Evolutionary conservation across 441 rosid species (phyloP).

Genomic region (Euphorbia schlechtendalii): DNA sequence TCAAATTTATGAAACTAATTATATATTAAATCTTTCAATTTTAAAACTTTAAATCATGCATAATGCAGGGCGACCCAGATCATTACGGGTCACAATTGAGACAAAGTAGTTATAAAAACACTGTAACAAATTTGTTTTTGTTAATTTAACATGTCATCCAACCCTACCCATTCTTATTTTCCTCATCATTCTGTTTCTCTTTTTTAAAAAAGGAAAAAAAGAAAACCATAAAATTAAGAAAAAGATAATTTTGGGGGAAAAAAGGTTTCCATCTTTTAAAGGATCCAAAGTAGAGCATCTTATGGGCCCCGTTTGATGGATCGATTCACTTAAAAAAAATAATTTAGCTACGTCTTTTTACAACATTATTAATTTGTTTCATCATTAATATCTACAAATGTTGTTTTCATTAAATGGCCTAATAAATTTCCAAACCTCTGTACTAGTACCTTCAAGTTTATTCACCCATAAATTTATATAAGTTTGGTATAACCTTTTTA

Average conservation of each 20-base stretch:
- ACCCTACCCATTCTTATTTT: slow-evolving; percentile 2
- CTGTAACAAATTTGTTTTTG: not conserved
- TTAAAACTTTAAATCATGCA: too few relatives aligned
- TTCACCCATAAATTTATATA: too few relatives aligned
- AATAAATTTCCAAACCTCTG: too few relatives aligned
- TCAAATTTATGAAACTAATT: too few relatives aligned
- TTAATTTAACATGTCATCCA: not conserved
- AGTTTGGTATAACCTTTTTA: too few relatives aligned
- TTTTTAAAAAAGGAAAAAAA: not conserved
- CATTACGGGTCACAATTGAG: too few relatives aligned
- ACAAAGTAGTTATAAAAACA: not conserved
- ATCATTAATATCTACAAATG: not conserved
- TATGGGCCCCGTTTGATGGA: slow-evolving; percentile 2
- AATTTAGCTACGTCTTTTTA: not conserved
- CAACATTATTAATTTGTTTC: not conserved
- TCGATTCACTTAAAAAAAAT: not conserved
- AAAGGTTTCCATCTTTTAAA: slow-evolving; percentile 10
- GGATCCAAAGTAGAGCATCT: slow-evolving; percentile 21
- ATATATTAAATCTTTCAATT: too few relatives aligned
- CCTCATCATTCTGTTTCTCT: not conserved
- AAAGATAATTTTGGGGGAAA: not conserved
- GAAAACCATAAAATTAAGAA: too few relatives aligned
- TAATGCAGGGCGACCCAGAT: too few relatives aligned
- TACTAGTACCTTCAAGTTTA: too few relatives aligned
- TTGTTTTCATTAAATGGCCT: not conserved